Conservation (phyloP, 2,329 filamentous ascomycete genomes). For the Fusarium albidum region DNA sequence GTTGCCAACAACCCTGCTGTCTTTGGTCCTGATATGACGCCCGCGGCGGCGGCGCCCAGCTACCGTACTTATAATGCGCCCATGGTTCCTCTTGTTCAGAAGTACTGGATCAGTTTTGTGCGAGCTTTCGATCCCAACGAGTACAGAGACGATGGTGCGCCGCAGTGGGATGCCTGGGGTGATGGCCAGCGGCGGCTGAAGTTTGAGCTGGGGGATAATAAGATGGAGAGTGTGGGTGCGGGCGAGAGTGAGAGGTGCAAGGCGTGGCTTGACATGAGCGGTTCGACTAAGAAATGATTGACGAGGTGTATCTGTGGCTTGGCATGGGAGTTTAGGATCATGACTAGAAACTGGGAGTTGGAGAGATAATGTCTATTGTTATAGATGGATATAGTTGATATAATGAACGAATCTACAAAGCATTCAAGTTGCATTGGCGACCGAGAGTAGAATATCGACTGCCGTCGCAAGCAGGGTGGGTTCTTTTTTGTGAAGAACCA, state of each 20-base stretch:
- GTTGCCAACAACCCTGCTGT: constrained; percentile 53
- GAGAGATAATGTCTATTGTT: no score
- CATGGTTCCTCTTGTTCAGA: constrained; percentile 52
- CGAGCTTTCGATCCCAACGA: constrained; percentile 49
- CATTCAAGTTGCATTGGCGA: no score
- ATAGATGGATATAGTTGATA: no score
- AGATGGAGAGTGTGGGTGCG: constrained; percentile 49
- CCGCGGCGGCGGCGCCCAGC: constrained; percentile 40
- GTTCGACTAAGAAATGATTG: constrained; percentile 39
- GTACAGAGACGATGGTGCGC: constrained; percentile 44
- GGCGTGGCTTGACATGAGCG: constrained; percentile 52
- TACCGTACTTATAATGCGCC: constrained; percentile 50
- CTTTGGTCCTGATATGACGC: constrained; percentile 47
- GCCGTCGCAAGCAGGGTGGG: no score
- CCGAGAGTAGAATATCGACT: no score
- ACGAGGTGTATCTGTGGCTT: no score
- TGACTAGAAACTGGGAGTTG: no score
- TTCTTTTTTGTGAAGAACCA: no score
- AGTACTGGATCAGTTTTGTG: constrained; percentile 55
- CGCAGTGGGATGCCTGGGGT: constrained; percentile 53
- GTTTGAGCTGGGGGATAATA: constrained; percentile 49
- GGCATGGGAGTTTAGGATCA: no score
- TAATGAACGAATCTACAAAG: no score
- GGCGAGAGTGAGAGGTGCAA: constrained; percentile 49
- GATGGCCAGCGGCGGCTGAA: constrained; percentile 43